These are phyloP conservation scores for Tuber magnatum DNA, from an alignment of 495 filamentous ascomycete genomes.

Conservation along the genomic window DNA sequence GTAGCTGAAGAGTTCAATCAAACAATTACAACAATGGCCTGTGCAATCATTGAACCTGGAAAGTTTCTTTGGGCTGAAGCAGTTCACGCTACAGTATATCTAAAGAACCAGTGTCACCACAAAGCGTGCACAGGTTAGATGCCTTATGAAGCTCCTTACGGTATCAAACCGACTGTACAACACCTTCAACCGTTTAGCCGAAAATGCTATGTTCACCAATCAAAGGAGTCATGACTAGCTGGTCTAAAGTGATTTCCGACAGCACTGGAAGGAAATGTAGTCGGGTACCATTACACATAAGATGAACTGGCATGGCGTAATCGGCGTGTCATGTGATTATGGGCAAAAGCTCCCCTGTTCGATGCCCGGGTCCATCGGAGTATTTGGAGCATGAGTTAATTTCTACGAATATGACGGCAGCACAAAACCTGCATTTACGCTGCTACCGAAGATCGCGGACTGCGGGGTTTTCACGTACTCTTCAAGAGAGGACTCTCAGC, in stretches of 20 bases:
- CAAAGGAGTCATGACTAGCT: neutral
- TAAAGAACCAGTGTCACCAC: slow-evolving; percentile 10
- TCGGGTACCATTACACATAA: too few species aligned
- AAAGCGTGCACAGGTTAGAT: neutral
- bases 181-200: slow-evolving; percentile 5
- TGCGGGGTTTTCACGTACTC: too few species aligned
- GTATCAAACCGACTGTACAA: neutral
- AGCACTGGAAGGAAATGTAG: slow-evolving; percentile 5
- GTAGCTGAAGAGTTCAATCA: slow-evolving; percentile 6
- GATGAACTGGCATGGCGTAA: too few species aligned
- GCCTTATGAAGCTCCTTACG: slow-evolving; percentile 6
- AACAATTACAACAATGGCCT: neutral
- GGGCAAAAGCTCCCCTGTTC: too few species aligned
- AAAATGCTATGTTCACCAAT: slow-evolving; percentile 8
- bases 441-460: too few species aligned
- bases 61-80: slow-evolving; percentile 18
- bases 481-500: too few species aligned
- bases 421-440: too few species aligned
- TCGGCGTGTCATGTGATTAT: too few species aligned
- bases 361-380: too few species aligned
- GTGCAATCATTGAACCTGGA: neutral
- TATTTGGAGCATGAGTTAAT: too few species aligned
- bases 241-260: neutral
- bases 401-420: too few species aligned
- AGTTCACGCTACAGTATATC: neutral